Base-by-base conservation (phyloP, 305 asterid genomes). In the Fraxinus paxiana region DNA sequence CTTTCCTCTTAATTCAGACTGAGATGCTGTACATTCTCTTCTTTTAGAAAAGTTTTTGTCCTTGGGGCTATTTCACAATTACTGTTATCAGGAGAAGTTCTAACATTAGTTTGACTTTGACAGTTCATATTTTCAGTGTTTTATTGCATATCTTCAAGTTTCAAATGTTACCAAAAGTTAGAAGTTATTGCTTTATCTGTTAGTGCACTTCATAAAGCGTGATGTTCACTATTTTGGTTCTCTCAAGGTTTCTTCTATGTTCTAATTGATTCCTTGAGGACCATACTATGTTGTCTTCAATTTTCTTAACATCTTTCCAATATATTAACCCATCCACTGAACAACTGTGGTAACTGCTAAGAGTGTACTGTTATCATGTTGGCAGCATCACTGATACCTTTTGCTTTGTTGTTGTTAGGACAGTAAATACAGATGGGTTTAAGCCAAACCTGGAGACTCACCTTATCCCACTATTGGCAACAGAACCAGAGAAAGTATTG, bases 401-500 rank as follows among this genome's bases (percentile, higher is more conserved):
- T 82, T 82, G 85, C 81, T 85, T 85, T 81, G 81, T 86, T 86
- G 81, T 78, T 83, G 71, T 72, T 84, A 95, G 99, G 91, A 91
- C 92, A 77, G 97, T 93, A 87, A 95, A 93, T 85, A 88, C 91
- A 69, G 99, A 95, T 82, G 99, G 99, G 70, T 95, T 95, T 89
- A 93, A 92, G 91, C 99, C 98, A 77, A 95, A 95, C 90, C 89
- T 95, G 17, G 99, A 95, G 92, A 93, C 92, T 82, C 99, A 95
- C 35, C 98, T 95, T 70, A 86, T 87, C 82, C 99, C 97, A 79
- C 90, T 95, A 69, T 79, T 95, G 85, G 99, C 96, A 81, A 88
- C 88, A 61, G 92, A 90, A 82, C 80, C 87, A 82, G 94, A 88
- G 80, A 90, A 87, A 73, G 80, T 76, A 80, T 85, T 91, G 78